A percentile compares a stretch with the other conserved stretches of the same genome.
Conservation (phyloP, 306 rosid genomes). For the Rosa persica region DNA sequence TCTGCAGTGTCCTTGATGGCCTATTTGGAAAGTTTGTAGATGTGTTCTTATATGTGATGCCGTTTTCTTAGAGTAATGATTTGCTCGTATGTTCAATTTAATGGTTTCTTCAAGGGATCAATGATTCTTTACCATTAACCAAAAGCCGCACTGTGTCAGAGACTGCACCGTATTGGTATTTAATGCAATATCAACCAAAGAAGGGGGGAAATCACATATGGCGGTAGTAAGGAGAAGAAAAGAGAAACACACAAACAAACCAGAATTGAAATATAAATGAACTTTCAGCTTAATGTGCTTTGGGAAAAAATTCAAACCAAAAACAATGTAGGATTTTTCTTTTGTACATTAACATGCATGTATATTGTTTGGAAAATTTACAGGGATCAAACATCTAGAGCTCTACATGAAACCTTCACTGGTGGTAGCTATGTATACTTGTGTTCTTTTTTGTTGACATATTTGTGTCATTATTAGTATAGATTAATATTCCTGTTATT, state of each 20-base stretch:
- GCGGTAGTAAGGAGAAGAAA: neutral
- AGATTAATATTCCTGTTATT: neutral
- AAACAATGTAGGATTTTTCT: too few species aligned
- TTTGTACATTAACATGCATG: neutral
- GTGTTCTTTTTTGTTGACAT: neutral
- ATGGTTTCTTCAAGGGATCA: neutral
- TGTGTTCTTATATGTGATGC: neutral
- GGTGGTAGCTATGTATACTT: neutral
- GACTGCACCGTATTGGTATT: neutral
- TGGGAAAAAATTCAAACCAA: neutral
- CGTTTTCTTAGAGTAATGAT: neutral
- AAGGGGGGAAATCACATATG: neutral
- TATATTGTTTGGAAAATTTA: slow-evolving; percentile 3
- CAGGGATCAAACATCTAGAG: slow-evolving; percentile 7
- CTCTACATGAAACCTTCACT: neutral
- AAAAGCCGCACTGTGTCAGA: neutral
- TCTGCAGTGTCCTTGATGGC: neutral
- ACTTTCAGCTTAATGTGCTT: neutral
- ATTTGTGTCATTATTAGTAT: neutral
- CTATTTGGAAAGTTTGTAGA: neutral
- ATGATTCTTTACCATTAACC: neutral
- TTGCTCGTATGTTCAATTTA: neutral
- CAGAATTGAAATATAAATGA: neutral
- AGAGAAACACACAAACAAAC: neutral
- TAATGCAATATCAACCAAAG: too few species aligned